These are phyloP conservation scores for Vigna unguiculata DNA, from an alignment of 306 rosid species.

Conservation along the genomic window DNA sequence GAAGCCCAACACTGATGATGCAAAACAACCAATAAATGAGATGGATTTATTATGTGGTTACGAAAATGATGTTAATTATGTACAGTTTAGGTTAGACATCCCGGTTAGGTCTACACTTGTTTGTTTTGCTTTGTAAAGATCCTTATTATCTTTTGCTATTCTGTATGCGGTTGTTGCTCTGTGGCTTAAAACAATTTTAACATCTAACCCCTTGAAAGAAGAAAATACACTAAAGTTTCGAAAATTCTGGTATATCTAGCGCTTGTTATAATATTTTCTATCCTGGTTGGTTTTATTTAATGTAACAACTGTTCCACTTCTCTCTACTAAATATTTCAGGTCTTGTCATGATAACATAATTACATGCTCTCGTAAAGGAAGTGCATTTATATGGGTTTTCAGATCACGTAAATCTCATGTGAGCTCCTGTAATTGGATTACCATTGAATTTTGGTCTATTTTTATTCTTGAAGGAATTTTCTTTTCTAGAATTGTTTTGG, in stretches of 20 bases:
- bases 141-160: conserved; percentile 43
- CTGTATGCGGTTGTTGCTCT: conserved; percentile 76
- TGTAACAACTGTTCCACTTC: not conserved
- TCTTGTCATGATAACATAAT: conserved; percentile 89
- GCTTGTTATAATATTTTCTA: conserved; percentile 35
- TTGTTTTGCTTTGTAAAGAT: conserved; percentile 24
- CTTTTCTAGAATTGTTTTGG: conserved; percentile 32
- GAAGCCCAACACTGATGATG: conserved; percentile 62
- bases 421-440: conserved; percentile 54
- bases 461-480: conserved; percentile 32
- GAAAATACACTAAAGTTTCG: conserved; percentile 69
- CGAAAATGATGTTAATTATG: conserved; percentile 90
- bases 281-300: conserved; percentile 35
- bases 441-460: conserved; percentile 39
- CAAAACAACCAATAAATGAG: conserved; percentile 74
- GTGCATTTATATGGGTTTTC: conserved; percentile 95
- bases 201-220: conserved; percentile 69
- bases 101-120: conserved; percentile 19
- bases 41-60: conserved; percentile 86
- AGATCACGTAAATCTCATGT: conserved; percentile 86
- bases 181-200: conserved; percentile 71
- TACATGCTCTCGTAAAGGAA: conserved; percentile 95
- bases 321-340: conserved; percentile 56
- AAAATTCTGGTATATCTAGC: conserved; percentile 68
- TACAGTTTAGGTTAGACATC: conserved; percentile 82